phyloP scores from a whole-genome alignment of 495 filamentous ascomycete species.

The Hypoxylon subgilvum region DNA sequence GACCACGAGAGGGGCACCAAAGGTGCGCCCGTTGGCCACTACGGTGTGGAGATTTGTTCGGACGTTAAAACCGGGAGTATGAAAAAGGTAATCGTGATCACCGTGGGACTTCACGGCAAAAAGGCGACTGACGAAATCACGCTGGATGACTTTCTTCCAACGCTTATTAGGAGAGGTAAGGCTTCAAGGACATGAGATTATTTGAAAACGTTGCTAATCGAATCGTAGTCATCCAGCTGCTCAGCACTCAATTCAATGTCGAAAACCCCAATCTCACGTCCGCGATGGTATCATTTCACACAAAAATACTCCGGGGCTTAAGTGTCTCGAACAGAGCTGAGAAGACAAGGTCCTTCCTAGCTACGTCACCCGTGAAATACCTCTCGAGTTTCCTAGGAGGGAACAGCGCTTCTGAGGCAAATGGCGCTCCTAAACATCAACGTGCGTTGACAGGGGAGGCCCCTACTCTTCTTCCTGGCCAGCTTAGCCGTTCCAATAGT shows the following conservation, averaged over 20 bases:
- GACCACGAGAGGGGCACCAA: slow-evolving; percentile 65
- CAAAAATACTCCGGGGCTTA: slow-evolving; percentile 76
- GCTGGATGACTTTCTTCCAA: slow-evolving; percentile 68
- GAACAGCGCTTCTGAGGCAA: slow-evolving; percentile 42
- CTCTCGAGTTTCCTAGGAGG: slow-evolving; percentile 80
- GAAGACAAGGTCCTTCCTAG: slow-evolving; percentile 68
- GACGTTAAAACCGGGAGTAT: slow-evolving; percentile 54
- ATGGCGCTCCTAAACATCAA: slow-evolving; percentile 45
- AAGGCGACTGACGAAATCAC: slow-evolving; percentile 71
- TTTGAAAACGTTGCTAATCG: slow-evolving; percentile 18
- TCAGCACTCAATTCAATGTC: slow-evolving; percentile 71
- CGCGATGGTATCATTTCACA: slow-evolving; percentile 68
- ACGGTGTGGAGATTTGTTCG: slow-evolving; percentile 70
- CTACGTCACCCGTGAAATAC: slow-evolving; percentile 87
- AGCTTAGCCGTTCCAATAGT: slow-evolving; percentile 47
- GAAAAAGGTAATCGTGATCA: slow-evolving; percentile 58
- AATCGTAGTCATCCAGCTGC: slow-evolving; percentile 63
- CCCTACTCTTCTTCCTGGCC: slow-evolving; percentile 42
- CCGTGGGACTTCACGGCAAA: slow-evolving; percentile 66
- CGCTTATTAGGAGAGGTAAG: slow-evolving; percentile 72
- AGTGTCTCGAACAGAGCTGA: slow-evolving; percentile 65
- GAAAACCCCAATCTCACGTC: slow-evolving; percentile 70
- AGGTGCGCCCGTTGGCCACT: slow-evolving; percentile 65
- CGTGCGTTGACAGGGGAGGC: slow-evolving; percentile 47
- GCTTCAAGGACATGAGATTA: not conserved